Evolutionary conservation across 1,139 yeast genomes (phyloP), one percentile per base, ranked within the genome.

Genomic region (Lizanozyma gosingica): DNA sequence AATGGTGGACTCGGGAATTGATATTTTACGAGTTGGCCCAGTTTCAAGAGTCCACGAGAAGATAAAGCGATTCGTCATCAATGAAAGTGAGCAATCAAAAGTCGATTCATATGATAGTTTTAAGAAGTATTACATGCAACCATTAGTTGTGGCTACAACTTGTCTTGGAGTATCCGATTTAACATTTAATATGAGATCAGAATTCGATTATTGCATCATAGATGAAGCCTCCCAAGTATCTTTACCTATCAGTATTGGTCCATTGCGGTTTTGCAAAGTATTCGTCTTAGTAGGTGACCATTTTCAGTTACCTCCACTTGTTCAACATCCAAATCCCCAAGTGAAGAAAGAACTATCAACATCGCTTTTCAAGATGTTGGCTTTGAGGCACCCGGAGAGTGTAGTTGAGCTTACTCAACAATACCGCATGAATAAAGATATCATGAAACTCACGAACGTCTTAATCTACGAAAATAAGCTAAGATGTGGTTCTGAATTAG

Each of bases 201-300:
- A 65, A 16, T 92, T 92, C 59, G 98, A 92, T 55, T 90, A 85
- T 55, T 94, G 97, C 55, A 90, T 92, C 37, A 76, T 94, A 37
- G 99, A 92, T 57, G 99, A 92, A 56, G 97, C 98, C 0, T 88
- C 97, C 0, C 98, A 92, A 54, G 86, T 90, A 0, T 81, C 97
- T 0, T 68, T 92, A 66, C 98, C 99, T 0, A 73, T 86, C 3
- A 84, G 94, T 50, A 59, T 92, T 22, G 98, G 98, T 0, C 97
- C 98, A 0, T 57, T 92, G 36, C 61, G 90, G 33, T 76, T 76
- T 45, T 82, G 92, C 33, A 80, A 83, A 37, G 83, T 75, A 57
- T 92, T 92, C 54, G 71, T 94, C 1, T 68, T 92, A 44, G 97
- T 94, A 9, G 99, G 99, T 4, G 99, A 94, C 55, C 97, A 92